Percentiles rank a stretch among this genome's conserved stretches.
Evolutionary conservation across 2,329 filamentous ascomycete species (phyloP).

Genomic region (Fusarium bulbicola): DNA sequence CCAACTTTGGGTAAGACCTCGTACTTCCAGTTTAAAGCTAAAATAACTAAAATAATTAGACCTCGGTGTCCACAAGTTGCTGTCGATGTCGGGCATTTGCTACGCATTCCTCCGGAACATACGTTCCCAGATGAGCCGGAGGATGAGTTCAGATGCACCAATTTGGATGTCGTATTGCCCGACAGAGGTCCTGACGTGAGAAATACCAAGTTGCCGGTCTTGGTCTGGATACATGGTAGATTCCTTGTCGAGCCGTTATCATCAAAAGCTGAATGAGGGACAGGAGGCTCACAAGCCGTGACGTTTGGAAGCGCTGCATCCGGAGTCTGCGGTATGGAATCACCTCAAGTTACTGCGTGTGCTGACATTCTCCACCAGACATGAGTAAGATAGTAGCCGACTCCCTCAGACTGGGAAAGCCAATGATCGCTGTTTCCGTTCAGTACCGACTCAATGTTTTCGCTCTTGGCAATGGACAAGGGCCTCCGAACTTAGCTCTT

Average conservation of each 20-base stretch:
- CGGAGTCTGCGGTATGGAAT: conserved; percentile 50
- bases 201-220: conserved; percentile 46
- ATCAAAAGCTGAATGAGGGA: neutral
- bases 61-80: conserved; percentile 53
- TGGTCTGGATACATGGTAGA: conserved; percentile 57
- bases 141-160: conserved; percentile 55
- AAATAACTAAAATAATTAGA: conserved; percentile 21
- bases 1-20: neutral
- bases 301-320: conserved; percentile 55
- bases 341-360: rapidly evolving
- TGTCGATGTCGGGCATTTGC: conserved; percentile 53
- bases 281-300: conserved; percentile 54
- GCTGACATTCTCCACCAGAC: neutral
- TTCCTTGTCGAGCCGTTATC: rapidly evolving
- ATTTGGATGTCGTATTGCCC: conserved; percentile 52
- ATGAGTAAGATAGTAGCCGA: conserved; percentile 46
- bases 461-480: conserved; percentile 53
- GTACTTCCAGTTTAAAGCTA: rapidly evolving
- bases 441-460: conserved; percentile 46
- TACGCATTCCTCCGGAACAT: conserved; percentile 51
- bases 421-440: conserved; percentile 30
- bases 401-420: conserved; percentile 42
- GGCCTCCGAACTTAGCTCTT: conserved; percentile 48
- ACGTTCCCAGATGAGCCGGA: conserved; percentile 40
- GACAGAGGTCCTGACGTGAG: neutral